Evolutionary conservation across 2,329 filamentous ascomycete species (phyloP).

Genomic region (Sporothrix phasma): DNA sequence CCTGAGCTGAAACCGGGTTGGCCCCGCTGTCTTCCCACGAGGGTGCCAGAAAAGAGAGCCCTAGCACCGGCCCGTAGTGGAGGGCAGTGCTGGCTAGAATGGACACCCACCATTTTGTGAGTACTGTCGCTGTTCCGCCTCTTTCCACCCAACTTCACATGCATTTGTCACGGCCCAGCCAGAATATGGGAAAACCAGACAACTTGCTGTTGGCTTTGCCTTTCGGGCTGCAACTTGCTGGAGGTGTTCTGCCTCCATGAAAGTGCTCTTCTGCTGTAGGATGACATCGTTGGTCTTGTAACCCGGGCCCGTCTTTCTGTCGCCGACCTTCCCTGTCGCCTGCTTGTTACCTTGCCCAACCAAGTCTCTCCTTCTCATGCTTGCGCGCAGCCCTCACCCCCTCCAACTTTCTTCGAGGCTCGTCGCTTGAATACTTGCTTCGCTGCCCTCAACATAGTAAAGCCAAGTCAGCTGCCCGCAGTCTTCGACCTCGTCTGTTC

Average conservation of each 20-base stretch:
- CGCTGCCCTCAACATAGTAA: neutral
- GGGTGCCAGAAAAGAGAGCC: neutral
- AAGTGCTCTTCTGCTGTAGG: neutral
- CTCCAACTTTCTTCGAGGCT: neutral
- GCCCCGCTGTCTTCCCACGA: constrained; percentile 1
- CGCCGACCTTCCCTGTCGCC: neutral
- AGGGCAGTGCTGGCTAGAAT: constrained; percentile 10
- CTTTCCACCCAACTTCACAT: neutral
- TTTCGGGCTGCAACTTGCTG: neutral
- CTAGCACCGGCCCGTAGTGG: constrained; percentile 10
- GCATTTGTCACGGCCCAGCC: constrained; percentile 2
- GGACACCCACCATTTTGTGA: neutral
- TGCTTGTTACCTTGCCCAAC: neutral
- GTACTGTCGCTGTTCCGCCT: neutral
- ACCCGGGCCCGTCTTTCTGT: neutral
- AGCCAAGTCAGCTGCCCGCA: constrained; percentile 2
- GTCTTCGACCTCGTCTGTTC: neutral
- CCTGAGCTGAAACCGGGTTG: neutral
- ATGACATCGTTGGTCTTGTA: constrained; percentile 10
- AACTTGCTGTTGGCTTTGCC: neutral
- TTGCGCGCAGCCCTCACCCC: constrained; percentile 4
- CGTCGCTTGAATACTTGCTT: neutral
- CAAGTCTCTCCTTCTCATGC: neutral
- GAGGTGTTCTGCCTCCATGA: neutral
- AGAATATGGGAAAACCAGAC: neutral